Base-by-base conservation (phyloP, 176 grass and related monocot species). In the Paspalum vaginatum region DNA sequence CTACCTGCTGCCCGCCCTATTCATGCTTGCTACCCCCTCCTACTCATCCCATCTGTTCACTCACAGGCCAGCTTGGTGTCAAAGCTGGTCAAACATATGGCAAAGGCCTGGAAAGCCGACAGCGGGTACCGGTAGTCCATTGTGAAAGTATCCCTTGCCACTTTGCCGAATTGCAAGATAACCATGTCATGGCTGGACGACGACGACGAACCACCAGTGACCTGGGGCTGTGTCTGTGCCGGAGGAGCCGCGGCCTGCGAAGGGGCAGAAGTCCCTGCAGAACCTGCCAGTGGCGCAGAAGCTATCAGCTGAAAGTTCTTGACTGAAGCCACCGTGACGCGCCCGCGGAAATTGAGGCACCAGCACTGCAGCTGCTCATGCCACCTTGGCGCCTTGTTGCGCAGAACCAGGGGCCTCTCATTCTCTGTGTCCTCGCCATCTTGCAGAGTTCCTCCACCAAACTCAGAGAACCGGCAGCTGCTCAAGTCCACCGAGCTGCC, bases 331-430 rank as follows among this genome's bases (percentile, higher is more conserved):
- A 97, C 91, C 0, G 90, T 97, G n/a, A 97, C 93, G 4, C 90
- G 87, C 7, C 93, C 93, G 1, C 93, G 79, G 83, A 97, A 97
- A 82, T 97, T 93, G 65, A 97, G 88, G 83, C 93, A 97, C 93
- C 93, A 97, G 79, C 93, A 97, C 67, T 97, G 93, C 83, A 97
- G 71, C 68, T 97, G 93, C 39, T 97, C 90, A 0, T 97, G 93
- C 93, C 93, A 97, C 76, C 90, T 82, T 0, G 93, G 93, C 1
- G 80, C 73, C 52, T 97, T 93, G 90, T 97, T 97, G 46, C 80
- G 82, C 24, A 97, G 89, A 55, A 93, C 86, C 88, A 97, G 49
- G 2, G 90, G 90, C 9, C 7, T 79, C 24, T 86, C 90, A 80
- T 93, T 93, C 11, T 59, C 64, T 6, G 20, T 32, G 3, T 9